Evolutionary conservation across 768 basidiomycete genomes (phyloP), one percentile per base, ranked within the genome.

Genomic region (Rhodotorula kratochvilovae): DNA sequence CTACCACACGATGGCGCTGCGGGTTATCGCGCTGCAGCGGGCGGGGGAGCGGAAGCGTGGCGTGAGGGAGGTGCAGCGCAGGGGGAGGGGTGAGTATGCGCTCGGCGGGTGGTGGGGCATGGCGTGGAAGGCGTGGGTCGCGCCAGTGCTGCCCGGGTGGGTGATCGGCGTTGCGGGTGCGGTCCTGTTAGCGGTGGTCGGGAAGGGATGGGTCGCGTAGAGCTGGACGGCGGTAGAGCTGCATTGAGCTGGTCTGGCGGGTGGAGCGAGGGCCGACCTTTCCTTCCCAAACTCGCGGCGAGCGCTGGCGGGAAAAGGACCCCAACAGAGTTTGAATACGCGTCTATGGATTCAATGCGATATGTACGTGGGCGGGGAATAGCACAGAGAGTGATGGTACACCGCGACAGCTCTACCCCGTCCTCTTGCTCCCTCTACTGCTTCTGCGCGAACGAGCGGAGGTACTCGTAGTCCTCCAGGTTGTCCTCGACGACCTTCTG

Each of bases 381-480:
- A n/a, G n/a, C n/a, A n/a, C n/a, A n/a, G n/a, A n/a, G n/a, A n/a
- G n/a, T n/a, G n/a, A n/a, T n/a, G n/a, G n/a, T n/a, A n/a, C n/a
- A n/a, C n/a, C n/a, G n/a, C n/a, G n/a, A n/a, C n/a, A n/a, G n/a
- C n/a, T n/a, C n/a, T n/a, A n/a, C n/a, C n/a, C n/a, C n/a, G n/a
- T n/a, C n/a, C n/a, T n/a, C n/a, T n/a, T n/a, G n/a, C n/a, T n/a
- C n/a, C n/a, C n/a, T n/a, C n/a, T n/a, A n/a, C 11, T 59, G 48
- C 57, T 67, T 64, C 42, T 48, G 21, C 46, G 69, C 66, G 21
- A 67, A 74, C 27, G 35, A 23, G 33, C 55, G 64, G 36, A 78
- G 66, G 61, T 75, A 77, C 53, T 77, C 69, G 67, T 78, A 78
- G 45, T 77, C 73, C n/a, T 64, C 70, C 73, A 78, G 73, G 31